These are phyloP conservation scores for Luffa aegyptiaca DNA, from an alignment of 306 rosid species.

Conservation along the genomic window DNA sequence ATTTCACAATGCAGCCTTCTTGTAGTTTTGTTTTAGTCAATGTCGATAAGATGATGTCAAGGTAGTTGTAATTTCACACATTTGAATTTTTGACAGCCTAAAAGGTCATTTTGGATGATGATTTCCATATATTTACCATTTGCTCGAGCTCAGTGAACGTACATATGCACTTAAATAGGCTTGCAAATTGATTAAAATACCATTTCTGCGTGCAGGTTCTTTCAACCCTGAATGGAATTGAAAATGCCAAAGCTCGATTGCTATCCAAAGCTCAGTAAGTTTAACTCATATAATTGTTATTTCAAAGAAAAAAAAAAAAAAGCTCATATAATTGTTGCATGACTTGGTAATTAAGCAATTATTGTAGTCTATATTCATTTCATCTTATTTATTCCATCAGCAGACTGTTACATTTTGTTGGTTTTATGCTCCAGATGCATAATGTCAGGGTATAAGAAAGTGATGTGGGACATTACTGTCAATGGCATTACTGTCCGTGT, in stretches of 20 bases:
- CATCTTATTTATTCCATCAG: not conserved
- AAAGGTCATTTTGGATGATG: not conserved
- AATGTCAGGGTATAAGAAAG: slow-evolving; percentile 40
- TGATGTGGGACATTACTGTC: slow-evolving; percentile 64
- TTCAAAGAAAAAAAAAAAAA: too few relatives aligned
- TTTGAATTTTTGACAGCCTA: too few relatives aligned
- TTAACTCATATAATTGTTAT: slow-evolving; percentile 16
- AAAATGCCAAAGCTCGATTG: slow-evolving; percentile 45
- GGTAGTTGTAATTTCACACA: too few relatives aligned
- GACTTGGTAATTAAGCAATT: not conserved
- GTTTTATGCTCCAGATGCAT: slow-evolving; percentile 46
- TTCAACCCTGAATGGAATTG: slow-evolving; percentile 57
- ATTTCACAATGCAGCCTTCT: too few relatives aligned
- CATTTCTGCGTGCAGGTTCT: slow-evolving; percentile 49
- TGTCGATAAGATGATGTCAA: too few relatives aligned
- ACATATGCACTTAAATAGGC: not conserved
- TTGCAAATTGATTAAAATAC: not conserved
- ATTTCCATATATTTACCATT: too few relatives aligned
- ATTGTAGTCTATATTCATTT: not conserved
- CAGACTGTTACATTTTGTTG: slow-evolving; percentile 3
- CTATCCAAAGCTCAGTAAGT: slow-evolving; percentile 74
- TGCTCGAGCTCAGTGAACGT: not conserved
- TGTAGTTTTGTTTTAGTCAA: too few relatives aligned
- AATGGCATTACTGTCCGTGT: slow-evolving; percentile 34
- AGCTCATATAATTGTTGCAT: slow-evolving; percentile 13